Base-by-base conservation (phyloP, 129 eudicot genomes). In the Silybum marianum region DNA sequence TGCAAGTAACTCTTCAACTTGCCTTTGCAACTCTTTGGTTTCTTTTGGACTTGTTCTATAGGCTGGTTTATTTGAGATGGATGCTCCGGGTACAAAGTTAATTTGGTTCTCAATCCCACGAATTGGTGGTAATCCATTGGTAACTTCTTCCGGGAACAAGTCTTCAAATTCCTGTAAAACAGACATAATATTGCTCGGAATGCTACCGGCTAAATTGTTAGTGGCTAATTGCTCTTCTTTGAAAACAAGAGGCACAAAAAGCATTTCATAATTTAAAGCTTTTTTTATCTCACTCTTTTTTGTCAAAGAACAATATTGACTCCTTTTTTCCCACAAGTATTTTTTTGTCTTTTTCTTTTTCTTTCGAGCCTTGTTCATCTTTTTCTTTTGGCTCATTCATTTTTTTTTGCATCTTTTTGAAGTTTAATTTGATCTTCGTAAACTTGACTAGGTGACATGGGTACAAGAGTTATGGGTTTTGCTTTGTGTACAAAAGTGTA, bases 31-130 rank as follows among this genome's bases (percentile, higher is more conserved):
- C 65, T 54, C 65, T 22, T 54, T 54, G 22, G 65, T 54, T 54
- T 54, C 65, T 18, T 54, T 1, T 0, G 7, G 75, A 71, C 44
- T 71, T 28, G 74, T 13, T 71, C 44, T 30, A 34, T 28, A 28
- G 16, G 73, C 44, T n/a, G 23, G 67, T 18, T 58, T 58, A 3
- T 18, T 58, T 58, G 67, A 24, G 9, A 58, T 58, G 67, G 67
- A 28, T 3, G 73, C 36, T 11, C 36, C 40, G 9, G 36, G 74
- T 10, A 71, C 23, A 26, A 71, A 32, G 48, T 71, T 48, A 13
- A 71, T 14, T 71, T 71, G 74, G 42, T 71, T 24, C 8, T 71
- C 74, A 7, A 23, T 71, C 42, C 74, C 74, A 3, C 38, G 74
- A 30, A 30, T 70, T 6, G 74, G 67, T n/a, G 74, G 74, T 13